A percentile compares a stretch with the other conserved stretches of the same genome.
phyloP scores from a whole-genome alignment of 192 early-diverging fungal species.

The Chytriomyces confervae region DNA sequence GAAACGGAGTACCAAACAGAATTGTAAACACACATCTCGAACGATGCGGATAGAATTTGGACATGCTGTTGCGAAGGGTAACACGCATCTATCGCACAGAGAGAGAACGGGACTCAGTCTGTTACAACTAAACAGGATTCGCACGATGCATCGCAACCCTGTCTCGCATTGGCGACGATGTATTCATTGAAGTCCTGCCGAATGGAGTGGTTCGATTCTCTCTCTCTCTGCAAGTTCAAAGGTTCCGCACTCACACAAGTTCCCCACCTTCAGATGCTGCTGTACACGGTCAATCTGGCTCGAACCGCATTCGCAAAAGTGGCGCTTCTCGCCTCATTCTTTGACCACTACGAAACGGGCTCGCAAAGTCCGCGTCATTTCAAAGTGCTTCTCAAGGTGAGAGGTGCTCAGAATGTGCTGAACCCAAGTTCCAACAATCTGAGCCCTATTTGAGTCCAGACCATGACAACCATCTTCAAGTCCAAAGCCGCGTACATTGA shows the following conservation, averaged over 20 bases:
- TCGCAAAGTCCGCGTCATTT: slow-evolving; percentile 36
- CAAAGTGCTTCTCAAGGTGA: slow-evolving; percentile 48
- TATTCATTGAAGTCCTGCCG: slow-evolving; percentile 63
- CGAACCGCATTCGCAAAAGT: slow-evolving; percentile 68
- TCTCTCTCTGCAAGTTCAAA: background rate
- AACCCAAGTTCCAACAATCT: background rate
- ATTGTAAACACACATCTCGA: background rate
- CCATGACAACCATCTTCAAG: slow-evolving; percentile 46
- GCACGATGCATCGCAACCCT: slow-evolving; percentile 13
- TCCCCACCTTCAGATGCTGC: slow-evolving; percentile 32
- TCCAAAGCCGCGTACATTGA: slow-evolving; percentile 24
- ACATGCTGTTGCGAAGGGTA: slow-evolving; percentile 11
- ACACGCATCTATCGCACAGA: background rate
- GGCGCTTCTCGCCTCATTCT: slow-evolving; percentile 64
- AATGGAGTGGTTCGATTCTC: slow-evolving; percentile 22
- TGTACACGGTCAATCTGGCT: slow-evolving; percentile 71
- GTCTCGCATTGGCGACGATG: slow-evolving; percentile 60
- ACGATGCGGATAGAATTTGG: slow-evolving; percentile 11
- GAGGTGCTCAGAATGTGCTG: background rate
- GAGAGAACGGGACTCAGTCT: too few relatives aligned
- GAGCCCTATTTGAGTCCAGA: slow-evolving; percentile 13
- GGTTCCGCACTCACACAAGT: background rate
- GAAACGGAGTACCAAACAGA: background rate
- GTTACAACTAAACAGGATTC: background rate
- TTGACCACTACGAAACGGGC: slow-evolving; percentile 61